Evolutionary conservation across 169 alveolate genomes (phyloP), one percentile per base, ranked within the genome.

Genomic region (Cryptosporidium tyzzeri): DNA sequence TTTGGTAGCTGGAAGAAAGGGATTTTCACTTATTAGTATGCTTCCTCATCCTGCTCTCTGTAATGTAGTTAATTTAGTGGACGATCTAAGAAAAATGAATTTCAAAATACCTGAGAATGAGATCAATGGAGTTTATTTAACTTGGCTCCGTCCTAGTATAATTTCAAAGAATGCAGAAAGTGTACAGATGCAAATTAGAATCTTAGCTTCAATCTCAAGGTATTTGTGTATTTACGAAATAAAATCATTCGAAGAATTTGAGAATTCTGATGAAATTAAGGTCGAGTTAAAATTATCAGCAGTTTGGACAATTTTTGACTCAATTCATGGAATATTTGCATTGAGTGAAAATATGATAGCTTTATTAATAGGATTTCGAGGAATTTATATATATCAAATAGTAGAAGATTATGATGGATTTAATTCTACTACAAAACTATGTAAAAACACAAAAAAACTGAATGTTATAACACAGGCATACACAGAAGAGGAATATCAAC

Each of bases 41-140:
- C 70, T 62, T 23, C 89, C 89, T 14, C 62, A 80, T 45, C 89
- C 89, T 29, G 89, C 73, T 26, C 62, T 80, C 48, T 80, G 89
- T 21, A 80, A 80, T 21, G 37, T 59, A 44, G 68, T 80, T 23
- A 48, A 62, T 59, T 23, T 65, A 29, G 35, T 61, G n/a, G 80
- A 80, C 0, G 89, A 80, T 45, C 59, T 80, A 48, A 18, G 18
- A 4, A 26, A 50, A 39, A 16, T 29, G 41, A 48, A 48, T 65
- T 62, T 61, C 14, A 39, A 41, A 0, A 35, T 80, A 26, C 29
- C 18, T 18, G 74, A 61, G 53, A 21, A n/a, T 12, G 75, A 75
- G 45, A 29, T 18, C 8, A 44, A 58, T 23, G 55, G 29, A n/a
- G 59, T 80, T 3, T 31, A 80, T 62, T 59, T 55, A 21, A 37